phyloP scores from a whole-genome alignment of 441 rosid genomes.

The Mallotus japonicus region DNA sequence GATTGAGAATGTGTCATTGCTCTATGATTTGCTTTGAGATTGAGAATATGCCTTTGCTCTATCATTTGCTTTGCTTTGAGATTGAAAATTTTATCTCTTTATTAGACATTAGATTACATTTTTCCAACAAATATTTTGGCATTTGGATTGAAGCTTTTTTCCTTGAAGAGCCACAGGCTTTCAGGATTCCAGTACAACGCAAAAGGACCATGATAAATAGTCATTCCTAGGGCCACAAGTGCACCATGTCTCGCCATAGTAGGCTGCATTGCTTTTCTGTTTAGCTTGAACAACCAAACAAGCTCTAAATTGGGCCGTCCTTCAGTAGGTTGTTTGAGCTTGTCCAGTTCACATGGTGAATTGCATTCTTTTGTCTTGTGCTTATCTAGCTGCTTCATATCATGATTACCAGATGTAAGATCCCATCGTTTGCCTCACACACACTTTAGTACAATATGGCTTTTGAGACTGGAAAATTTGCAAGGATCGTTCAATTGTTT shows the following conservation, averaged over 20 bases:
- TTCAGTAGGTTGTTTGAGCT: background rate
- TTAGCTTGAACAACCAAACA: background rate
- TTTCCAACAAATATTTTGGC: background rate
- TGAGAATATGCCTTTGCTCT: background rate
- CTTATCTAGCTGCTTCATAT: background rate
- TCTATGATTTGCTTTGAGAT: background rate
- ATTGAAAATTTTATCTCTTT: background rate
- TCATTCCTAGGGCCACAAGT: too few species aligned
- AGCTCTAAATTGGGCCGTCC: background rate
- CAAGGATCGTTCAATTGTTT: background rate
- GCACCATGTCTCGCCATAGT: too few species aligned
- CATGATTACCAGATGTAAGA: background rate
- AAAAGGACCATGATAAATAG: too few species aligned
- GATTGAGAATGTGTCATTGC: background rate
- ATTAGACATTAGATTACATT: background rate
- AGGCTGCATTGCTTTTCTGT: background rate
- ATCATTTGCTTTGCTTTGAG: background rate
- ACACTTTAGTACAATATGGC: background rate
- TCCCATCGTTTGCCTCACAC: background rate
- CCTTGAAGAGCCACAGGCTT: too few species aligned
- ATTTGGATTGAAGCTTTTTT: too few species aligned
- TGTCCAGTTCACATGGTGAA: background rate
- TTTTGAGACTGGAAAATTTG: too few species aligned
- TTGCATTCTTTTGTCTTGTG: background rate
- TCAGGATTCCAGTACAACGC: too few species aligned